Base-by-base conservation (phyloP, 176 grass and related monocot genomes). In the Oropetium thomaeum region DNA sequence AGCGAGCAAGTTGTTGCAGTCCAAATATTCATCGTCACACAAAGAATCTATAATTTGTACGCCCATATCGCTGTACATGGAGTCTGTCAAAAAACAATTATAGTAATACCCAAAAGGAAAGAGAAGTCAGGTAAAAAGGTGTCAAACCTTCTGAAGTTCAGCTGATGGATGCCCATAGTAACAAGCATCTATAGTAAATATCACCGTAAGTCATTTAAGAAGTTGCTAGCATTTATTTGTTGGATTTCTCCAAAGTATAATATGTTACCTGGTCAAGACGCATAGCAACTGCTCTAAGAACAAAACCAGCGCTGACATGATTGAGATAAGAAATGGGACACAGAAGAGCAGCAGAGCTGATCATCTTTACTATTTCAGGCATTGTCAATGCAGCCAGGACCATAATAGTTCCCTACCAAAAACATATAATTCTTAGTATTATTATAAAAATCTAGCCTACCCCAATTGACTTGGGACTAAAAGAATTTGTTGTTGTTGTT, bases 281-380 rank as follows among this genome's bases (percentile, higher is more conserved):
- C 74, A 97, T 70, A 29, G 61, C 70, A 57, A 97, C 90, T 78
- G 90, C 90, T 78, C 90, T 79, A 65, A 89, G 65, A 82, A 91
- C 95, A 87, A 97, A 97, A 70, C 70, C 62, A 68, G 95, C 72
- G 83, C 43, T 97, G 31, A 97, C 34, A 77, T 97, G 90, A 83
- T 93, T 42, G 26, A 97, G 89, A 79, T 97, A 97, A 62, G 95
- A 91, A 92, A 97, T 97, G 62, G 95, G 95, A 71, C 95, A 97
- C 70, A 97, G 86, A 87, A 97, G 95, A 57, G 88, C 95, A 67
- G 95, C 95, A 40, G 90, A 87, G 57, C 90, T 82, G 81, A 97
- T 85, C 88, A 93, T 89, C 19, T 89, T 76, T 37, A 78, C 71
- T 68, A 89, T 81, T 77, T 97, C 85, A 68, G 90, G 88, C 47